Evolutionary conservation across 768 basidiomycete species (phyloP).

Genomic region (Hygrocybe punicea): DNA sequence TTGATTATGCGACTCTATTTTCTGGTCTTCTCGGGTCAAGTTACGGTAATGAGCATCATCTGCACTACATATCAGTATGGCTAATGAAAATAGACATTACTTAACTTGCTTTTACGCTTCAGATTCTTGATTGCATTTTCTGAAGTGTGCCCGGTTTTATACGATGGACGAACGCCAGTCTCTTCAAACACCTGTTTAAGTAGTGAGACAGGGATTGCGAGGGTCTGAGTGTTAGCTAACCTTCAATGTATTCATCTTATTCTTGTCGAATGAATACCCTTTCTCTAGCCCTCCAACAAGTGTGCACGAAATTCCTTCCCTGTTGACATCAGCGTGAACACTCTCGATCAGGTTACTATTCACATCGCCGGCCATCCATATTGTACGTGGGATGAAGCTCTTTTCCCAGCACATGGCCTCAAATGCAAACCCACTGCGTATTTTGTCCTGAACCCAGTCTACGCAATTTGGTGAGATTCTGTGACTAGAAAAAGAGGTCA

Average conservation of each 20-base stretch:
- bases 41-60: not conserved
- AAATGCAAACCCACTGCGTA: not conserved
- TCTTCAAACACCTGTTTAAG: slow-evolving; percentile 8
- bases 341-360: slow-evolving; percentile 15
- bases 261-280: slow-evolving; percentile 13
- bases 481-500: not conserved
- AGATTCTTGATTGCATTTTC: slow-evolving; percentile 12
- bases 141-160: slow-evolving; percentile 13
- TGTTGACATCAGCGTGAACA: slow-evolving; percentile 18
- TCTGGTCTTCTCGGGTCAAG: not conserved
- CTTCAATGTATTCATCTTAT: slow-evolving; percentile 13
- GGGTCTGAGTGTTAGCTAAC: not conserved
- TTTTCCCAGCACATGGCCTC: slow-evolving; percentile 16
- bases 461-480: not conserved
- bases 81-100: not conserved
- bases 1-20: slow-evolving; percentile 2
- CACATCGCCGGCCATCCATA: slow-evolving; percentile 17
- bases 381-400: slow-evolving; percentile 17
- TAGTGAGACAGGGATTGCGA: not conserved
- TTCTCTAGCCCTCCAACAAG: slow-evolving; percentile 16
- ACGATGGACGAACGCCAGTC: slow-evolving; percentile 1
- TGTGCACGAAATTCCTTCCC: slow-evolving; percentile 17
- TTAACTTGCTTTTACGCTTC: slow-evolving; percentile 9
- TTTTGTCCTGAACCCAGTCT: slow-evolving; percentile 22
- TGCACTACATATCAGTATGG: not conserved